phyloP scores from a whole-genome alignment of 192 early-diverging fungal species.

The Podila horticola region DNA sequence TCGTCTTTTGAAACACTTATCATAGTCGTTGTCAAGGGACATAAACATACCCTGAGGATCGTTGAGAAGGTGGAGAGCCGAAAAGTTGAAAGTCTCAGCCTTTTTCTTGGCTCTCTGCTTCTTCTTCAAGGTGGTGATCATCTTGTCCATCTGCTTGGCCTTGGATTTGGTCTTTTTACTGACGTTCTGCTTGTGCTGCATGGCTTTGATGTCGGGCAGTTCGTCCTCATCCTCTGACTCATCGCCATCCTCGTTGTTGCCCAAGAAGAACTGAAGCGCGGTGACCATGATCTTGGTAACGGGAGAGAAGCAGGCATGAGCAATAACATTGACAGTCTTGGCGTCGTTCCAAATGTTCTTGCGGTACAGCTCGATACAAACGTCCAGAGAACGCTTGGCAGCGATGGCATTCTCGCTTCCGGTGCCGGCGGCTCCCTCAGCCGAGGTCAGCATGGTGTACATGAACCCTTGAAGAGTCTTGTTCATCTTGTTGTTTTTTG shows the following conservation, averaged over 20 bases:
- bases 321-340: constrained; percentile 99
- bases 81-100: constrained; percentile 89
- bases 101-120: constrained; percentile 72
- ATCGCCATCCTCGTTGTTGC: constrained; percentile 76
- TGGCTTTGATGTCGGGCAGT: constrained; percentile 71
- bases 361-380: constrained; percentile 97
- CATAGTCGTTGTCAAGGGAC: background rate
- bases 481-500: constrained; percentile 98
- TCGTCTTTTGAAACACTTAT: background rate
- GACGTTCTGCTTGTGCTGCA: constrained; percentile 83
- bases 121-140: constrained; percentile 74
- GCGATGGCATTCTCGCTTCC: constrained; percentile 84
- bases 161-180: constrained; percentile 91
- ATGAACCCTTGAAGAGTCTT: constrained; percentile 97
- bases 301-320: constrained; percentile 94
- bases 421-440: constrained; percentile 65
- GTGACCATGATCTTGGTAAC: constrained; percentile 92
- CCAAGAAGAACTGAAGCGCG: constrained; percentile 95
- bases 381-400: constrained; percentile 95
- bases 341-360: constrained; percentile 98
- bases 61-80: constrained; percentile 93
- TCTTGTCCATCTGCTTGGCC: constrained; percentile 81
- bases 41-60: constrained; percentile 84
- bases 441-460: constrained; percentile 92
- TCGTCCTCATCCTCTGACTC: constrained; percentile 75